These are phyloP conservation scores for Marasmius sp. DNA, from an alignment of 1,284 basidiomycete genomes.

Conservation along the genomic window DNA sequence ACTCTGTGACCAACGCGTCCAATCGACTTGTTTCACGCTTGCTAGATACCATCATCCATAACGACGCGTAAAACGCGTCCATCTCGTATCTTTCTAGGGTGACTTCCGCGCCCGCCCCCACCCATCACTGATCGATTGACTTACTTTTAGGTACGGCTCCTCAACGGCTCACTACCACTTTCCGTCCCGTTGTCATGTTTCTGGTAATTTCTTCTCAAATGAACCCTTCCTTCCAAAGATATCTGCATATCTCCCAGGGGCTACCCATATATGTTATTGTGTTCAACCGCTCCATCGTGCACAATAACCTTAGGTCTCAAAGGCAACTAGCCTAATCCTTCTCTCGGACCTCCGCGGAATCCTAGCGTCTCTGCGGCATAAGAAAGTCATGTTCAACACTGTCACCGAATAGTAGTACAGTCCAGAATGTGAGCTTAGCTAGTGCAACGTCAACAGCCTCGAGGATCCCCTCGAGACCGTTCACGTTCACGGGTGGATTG, in stretches of 20 bases:
- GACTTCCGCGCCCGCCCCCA: background rate
- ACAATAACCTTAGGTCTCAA: background rate
- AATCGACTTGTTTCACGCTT: background rate
- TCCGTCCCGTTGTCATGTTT: background rate
- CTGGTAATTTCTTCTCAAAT: background rate
- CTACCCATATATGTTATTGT: background rate
- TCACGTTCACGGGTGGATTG: background rate
- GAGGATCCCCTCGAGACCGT: background rate
- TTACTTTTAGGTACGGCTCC: background rate
- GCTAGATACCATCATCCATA: slow-evolving; percentile 1
- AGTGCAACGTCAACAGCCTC: background rate
- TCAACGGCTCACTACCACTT: background rate
- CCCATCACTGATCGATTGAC: background rate
- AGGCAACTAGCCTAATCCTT: background rate
- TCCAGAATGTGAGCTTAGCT: background rate
- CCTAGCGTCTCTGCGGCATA: background rate
- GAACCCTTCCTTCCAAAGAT: background rate
- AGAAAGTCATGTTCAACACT: background rate
- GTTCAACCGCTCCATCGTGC: background rate
- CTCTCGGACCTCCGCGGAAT: background rate
- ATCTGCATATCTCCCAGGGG: background rate
- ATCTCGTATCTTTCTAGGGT: background rate
- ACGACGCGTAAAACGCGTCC: slow-evolving; percentile 15
- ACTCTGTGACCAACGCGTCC: background rate
- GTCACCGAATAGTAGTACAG: background rate